These are phyloP conservation scores for Cryptococcus sp. DNA, from an alignment of 1,284 basidiomycete species.

Conservation along the genomic window DNA sequence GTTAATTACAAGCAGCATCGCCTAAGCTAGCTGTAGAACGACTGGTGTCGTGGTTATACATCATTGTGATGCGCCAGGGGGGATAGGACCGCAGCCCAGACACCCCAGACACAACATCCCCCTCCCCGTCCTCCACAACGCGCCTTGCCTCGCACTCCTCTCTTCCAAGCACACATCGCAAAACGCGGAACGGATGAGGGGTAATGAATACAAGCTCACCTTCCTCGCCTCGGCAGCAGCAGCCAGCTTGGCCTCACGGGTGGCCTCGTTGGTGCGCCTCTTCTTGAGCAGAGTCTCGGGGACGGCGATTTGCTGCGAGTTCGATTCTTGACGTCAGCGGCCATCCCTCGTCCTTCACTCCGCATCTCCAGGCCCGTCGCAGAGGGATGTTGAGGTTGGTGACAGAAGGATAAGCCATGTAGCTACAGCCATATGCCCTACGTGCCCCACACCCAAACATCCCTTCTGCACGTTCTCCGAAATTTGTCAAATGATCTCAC, in stretches of 20 bases:
- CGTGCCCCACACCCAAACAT: neutral
- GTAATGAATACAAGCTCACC: conserved; percentile 58
- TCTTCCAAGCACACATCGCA: neutral
- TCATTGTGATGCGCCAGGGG: conserved; percentile 55
- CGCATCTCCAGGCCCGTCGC: neutral
- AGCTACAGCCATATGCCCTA: neutral
- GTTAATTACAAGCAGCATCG: conserved; percentile 80
- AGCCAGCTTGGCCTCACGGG: conserved; percentile 87
- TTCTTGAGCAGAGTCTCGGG: conserved; percentile 99
- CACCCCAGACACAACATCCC: neutral
- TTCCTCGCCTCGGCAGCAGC: conserved; percentile 85
- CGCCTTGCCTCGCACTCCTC: conserved; percentile 1
- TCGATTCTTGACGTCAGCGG: neutral
- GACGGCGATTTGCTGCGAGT: conserved; percentile 70
- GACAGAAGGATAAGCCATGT: neutral
- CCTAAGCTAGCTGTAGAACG: conserved; percentile 49
- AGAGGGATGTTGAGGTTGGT: neutral
- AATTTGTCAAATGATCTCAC: conserved; percentile 24
- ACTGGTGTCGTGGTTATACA: conserved; percentile 64
- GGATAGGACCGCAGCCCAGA: neutral
- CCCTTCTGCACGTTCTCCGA: neutral
- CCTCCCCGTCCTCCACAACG: neutral
- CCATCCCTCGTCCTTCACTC: neutral
- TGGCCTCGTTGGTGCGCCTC: conserved; percentile 97
- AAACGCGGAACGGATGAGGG: neutral